Base-by-base conservation (phyloP, 768 basidiomycete species). In the Boletus rufocinnamomeus region DNA sequence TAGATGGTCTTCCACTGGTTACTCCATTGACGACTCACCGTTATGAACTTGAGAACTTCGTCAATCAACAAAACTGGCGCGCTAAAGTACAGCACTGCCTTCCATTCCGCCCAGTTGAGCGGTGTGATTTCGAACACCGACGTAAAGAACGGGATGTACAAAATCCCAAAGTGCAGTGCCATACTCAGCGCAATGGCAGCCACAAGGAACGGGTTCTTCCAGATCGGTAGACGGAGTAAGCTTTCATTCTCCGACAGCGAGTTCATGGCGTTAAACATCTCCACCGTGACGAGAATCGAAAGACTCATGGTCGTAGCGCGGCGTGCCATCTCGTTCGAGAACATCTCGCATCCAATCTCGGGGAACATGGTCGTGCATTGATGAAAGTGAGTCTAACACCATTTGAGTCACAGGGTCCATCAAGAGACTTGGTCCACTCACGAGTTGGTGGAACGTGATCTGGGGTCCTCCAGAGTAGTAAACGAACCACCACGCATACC, bases 401-500 rank as follows among this genome's bases (percentile, higher is more conserved):
- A 35, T 7, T 35, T 64, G 23, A 63, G 56, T 47, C 56, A 50
- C 9, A 37, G 57, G 6, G 49, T 52, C 16, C 23, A 38, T 34
- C 46, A n/a, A 52, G 13, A 6, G 25, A 43, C 46, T 37, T 50
- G n/a, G 35, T 51, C 19, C 28, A 82, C 91, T 69, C 66, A 97
- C 95, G 61, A 99, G 78, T 75, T 99, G 93, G 68, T 92, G 79
- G 80, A 91, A 98, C 4, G 91, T 82, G 68, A 99, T 98, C 69
- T 95, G 93, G 6, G 96, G 96, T 1, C 96, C 96, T 47, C 83
- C 89, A 17, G 81, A 68, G 73, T 98, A 98, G 74, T 87, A 90
- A 68, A 96, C 79, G 78, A 99, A 99, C 96, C 96, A 98, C 96
- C 96, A 99, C 0, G 94, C 96, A 69, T 99, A 99, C 49, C 95